Evolutionary conservation across 805 yeast species (phyloP).

Genomic region (Wickerhamomyces chaumierensis): DNA sequence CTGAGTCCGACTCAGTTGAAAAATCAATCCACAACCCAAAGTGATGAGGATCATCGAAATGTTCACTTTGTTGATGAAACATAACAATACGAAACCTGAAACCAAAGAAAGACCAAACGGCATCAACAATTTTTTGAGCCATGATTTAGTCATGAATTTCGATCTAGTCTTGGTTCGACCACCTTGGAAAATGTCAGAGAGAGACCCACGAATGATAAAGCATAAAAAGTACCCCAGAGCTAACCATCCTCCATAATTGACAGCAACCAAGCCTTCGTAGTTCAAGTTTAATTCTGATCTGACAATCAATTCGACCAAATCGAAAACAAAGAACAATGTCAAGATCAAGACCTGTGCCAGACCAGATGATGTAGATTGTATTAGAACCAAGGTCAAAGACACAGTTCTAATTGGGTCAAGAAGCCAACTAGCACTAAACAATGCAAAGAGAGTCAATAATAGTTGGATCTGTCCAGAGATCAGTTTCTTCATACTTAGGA

Average conservation of each 20-base stretch:
- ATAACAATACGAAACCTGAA: constrained; percentile 2
- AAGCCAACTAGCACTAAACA: constrained; percentile 6
- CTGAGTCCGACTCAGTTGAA: constrained; percentile 12
- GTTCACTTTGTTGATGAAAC: constrained; percentile 4
- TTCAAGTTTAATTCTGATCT: not conserved
- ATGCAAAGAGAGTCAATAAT: constrained; percentile 1
- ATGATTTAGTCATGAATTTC: no score
- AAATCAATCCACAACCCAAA: constrained; percentile 15
- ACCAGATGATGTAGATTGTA: constrained; percentile 1
- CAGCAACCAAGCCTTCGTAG: not conserved
- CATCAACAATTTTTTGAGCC: not conserved
- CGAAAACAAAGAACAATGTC: constrained; percentile 10
- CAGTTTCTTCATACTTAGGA: no score
- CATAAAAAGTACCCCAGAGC: not conserved
- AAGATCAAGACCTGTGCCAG: constrained; percentile 5
- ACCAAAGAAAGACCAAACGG: constrained; percentile 1
- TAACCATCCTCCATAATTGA: constrained; percentile 1
- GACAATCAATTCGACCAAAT: constrained; percentile 1
- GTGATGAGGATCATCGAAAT: constrained; percentile 17
- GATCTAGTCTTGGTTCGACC: no score
- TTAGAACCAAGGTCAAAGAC: constrained; percentile 10
- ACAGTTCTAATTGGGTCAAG: constrained; percentile 17
- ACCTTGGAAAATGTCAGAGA: not conserved
- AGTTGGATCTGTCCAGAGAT: constrained; percentile 3
- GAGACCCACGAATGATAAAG: constrained; percentile 3